phyloP scores from a whole-genome alignment of 169 alveolate species.

The Plasmodium adleri region DNA sequence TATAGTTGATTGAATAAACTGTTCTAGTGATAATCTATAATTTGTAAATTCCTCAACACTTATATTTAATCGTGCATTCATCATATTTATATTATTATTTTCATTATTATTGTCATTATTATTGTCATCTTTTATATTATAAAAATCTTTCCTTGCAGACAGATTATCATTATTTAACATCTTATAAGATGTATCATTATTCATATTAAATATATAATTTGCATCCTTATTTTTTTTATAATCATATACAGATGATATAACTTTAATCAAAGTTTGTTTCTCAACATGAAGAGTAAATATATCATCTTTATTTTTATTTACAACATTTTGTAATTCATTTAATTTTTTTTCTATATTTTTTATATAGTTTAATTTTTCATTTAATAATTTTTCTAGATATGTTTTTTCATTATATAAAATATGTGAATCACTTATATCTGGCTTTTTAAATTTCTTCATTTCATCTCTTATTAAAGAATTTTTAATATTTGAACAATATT shows the following conservation, averaged over 20 bases:
- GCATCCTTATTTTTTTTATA: background rate
- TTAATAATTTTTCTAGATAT: conserved; percentile 27
- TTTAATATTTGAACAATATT: conserved; percentile 3
- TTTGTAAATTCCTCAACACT: background rate
- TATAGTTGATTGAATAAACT: conserved; percentile 10
- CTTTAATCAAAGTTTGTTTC: conserved; percentile 51
- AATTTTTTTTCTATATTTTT: conserved; percentile 19
- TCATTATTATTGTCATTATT: background rate
- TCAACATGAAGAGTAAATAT: conserved; percentile 6
- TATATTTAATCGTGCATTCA: background rate
- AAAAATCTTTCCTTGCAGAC: background rate
- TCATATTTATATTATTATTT: background rate
- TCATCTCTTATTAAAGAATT: conserved; percentile 11
- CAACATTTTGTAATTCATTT: conserved; percentile 7
- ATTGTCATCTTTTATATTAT: background rate
- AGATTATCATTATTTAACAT: conserved; percentile 13
- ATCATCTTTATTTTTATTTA: conserved; percentile 14
- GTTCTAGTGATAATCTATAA: conserved; percentile 9
- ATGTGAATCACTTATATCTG: conserved; percentile 4
- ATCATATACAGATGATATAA: conserved; percentile 9
- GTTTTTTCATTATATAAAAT: conserved; percentile 18
- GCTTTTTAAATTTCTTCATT: conserved; percentile 2
- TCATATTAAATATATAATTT: too few relatives aligned
- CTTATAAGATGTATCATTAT: background rate
- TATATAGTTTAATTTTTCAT: conserved; percentile 17